These are phyloP conservation scores for Arabidopsis hybrid DNA, from an alignment of 441 rosid genomes.

Conservation along the genomic window DNA sequence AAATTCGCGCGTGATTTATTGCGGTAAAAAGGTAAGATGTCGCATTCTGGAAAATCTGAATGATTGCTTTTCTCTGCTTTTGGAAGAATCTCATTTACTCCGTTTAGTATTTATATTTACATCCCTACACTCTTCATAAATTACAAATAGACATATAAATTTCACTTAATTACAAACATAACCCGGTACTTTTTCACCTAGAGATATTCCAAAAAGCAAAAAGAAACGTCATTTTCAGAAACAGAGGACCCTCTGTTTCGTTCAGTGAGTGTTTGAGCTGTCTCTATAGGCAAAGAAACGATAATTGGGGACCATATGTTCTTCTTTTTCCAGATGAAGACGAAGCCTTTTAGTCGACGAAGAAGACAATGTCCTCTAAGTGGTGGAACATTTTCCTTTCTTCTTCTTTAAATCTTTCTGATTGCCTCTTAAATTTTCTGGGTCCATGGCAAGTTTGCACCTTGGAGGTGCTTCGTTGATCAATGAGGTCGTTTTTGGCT, in stretches of 20 bases:
- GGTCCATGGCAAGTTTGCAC: slow-evolving; percentile 38
- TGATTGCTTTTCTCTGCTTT: not conserved
- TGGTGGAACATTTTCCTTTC: slow-evolving; percentile 25
- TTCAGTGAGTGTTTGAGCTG: not conserved
- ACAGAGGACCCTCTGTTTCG: slow-evolving; percentile 3
- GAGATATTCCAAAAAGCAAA: not conserved
- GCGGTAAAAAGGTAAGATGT: slow-evolving; percentile 11
- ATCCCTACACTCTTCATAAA: not conserved
- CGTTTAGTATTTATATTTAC: not conserved
- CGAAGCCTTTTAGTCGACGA: not conserved
- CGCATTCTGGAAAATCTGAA: slow-evolving; percentile 4
- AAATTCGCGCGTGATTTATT: slow-evolving; percentile 4
- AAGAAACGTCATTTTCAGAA: not conserved
- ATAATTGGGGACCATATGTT: slow-evolving; percentile 26
- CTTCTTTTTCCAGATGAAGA: slow-evolving; percentile 23
- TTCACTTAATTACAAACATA: not conserved
- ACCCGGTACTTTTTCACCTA: not conserved
- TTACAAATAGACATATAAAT: not conserved
- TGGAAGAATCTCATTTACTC: slow-evolving; percentile 14
- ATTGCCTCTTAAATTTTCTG: slow-evolving; percentile 17
- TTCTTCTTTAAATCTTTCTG: not conserved
- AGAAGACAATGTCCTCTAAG: slow-evolving; percentile 26
- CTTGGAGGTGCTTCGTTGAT: slow-evolving; percentile 23
- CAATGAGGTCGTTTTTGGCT: slow-evolving; percentile 20
- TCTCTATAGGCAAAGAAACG: too few species aligned